Percentiles rank a stretch among this genome's conserved stretches.
phyloP scores from a whole-genome alignment of 2,329 filamentous ascomycete genomes.

The Bipolaris oryzae region DNA sequence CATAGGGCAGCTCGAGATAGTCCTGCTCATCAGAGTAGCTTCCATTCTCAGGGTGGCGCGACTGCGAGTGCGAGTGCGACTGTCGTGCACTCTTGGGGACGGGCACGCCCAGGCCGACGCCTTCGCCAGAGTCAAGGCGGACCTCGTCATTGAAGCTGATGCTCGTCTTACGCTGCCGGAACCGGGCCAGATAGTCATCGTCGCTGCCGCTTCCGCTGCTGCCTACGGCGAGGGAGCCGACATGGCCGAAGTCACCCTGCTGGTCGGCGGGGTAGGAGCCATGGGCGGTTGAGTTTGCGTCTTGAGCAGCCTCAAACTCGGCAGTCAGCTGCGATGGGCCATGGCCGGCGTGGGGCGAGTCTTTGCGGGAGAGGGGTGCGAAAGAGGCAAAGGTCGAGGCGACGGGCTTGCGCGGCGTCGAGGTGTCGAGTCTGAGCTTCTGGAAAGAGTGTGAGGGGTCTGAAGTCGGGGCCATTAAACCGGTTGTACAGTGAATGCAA shows the following conservation, averaged over 20 bases:
- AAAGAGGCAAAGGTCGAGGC: constrained; percentile 46
- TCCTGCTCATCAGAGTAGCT: constrained; percentile 42
- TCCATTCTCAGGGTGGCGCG: constrained; percentile 29
- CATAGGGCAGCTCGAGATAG: constrained; percentile 40
- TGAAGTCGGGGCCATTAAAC: constrained; percentile 48
- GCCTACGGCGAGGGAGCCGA: constrained; percentile 26
- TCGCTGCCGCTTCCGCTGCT: constrained; percentile 33
- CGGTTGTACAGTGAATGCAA: constrained; percentile 43
- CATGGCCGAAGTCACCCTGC: constrained; percentile 26
- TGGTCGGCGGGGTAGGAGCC: constrained; percentile 27
- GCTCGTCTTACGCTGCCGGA: constrained; percentile 45
- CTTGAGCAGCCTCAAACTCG: constrained; percentile 24
- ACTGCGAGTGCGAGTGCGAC: constrained; percentile 26
- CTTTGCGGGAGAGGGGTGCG: constrained; percentile 43
- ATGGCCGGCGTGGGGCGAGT: constrained; percentile 32
- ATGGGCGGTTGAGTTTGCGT: constrained; percentile 25
- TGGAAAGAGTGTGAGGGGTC: constrained; percentile 50
- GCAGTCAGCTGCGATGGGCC: constrained; percentile 29
- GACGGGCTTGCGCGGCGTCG: constrained; percentile 41
- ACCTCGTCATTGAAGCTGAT: constrained; percentile 52
- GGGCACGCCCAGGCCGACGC: constrained; percentile 47
- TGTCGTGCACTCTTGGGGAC: constrained; percentile 41
- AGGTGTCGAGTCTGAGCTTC: constrained; percentile 51
- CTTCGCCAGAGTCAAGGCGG: constrained; percentile 49
- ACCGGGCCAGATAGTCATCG: constrained; percentile 35